Percentiles rank a stretch among this genome's conserved stretches.
These are phyloP conservation scores for Ophiostoma populinum DNA, from an alignment of 2,329 filamentous ascomycete genomes.

Conservation along the genomic window DNA sequence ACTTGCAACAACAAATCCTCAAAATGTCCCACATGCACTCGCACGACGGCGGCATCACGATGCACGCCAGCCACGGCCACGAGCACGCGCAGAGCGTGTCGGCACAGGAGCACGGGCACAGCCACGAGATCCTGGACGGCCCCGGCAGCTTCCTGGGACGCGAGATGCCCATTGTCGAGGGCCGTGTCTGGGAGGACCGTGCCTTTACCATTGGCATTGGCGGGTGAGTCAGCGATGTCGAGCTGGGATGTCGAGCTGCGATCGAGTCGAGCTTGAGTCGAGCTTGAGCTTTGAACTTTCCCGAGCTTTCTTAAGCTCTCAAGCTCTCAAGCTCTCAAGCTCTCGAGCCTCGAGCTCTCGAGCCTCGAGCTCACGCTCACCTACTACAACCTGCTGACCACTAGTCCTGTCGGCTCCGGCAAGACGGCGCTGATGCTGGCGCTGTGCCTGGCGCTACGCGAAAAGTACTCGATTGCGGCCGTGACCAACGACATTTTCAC, in stretches of 20 bases:
- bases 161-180: conserved; percentile 86
- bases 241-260: too few species aligned
- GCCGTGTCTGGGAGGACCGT: conserved; percentile 70
- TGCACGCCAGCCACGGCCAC: conserved; percentile 19
- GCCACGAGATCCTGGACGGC: conserved; percentile 86
- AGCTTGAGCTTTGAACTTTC: too few species aligned
- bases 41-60: conserved; percentile 30
- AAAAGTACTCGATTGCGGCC: conserved; percentile 71
- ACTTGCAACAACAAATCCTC: background rate
- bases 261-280: too few species aligned
- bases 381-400: background rate
- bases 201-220: conserved; percentile 97
- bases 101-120: conserved; percentile 70
- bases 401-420: conserved; percentile 82
- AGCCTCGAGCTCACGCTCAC: too few species aligned
- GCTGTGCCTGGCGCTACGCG: conserved; percentile 69
- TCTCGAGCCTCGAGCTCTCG: too few species aligned
- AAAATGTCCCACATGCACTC: conserved; percentile 13
- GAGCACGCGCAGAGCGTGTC: conserved; percentile 30
- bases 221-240: conserved; percentile 48
- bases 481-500: conserved; percentile 99
- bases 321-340: too few species aligned
- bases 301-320: background rate
- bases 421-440: conserved; percentile 96
- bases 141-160: conserved; percentile 79